Percentiles rank a stretch among this genome's conserved stretches.
phyloP scores from a whole-genome alignment of 129 eudicot species.

The Arctium lappa region DNA sequence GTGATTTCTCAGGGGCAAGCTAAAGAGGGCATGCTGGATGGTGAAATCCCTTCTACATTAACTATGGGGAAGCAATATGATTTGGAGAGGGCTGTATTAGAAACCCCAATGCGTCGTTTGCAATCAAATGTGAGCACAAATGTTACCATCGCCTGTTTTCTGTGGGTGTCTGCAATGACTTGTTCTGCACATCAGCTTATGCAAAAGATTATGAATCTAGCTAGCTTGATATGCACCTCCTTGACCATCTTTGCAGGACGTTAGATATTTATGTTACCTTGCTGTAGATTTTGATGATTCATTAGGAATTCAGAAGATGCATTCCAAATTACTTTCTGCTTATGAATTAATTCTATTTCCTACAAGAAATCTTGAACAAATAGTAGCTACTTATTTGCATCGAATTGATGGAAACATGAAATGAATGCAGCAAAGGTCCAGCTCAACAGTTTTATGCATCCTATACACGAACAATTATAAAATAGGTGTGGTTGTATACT shows the following conservation, averaged over 20 bases:
- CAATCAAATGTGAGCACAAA: constrained; percentile 44
- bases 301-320: background rate
- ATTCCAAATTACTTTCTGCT: background rate
- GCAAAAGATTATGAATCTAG: constrained; percentile 8
- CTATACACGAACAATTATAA: background rate
- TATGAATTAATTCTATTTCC: background rate
- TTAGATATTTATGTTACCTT: background rate
- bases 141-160: background rate
- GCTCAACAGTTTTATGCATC: background rate
- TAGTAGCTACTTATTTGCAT: background rate
- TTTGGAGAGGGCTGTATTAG: constrained; percentile 22
- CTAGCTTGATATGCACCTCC: constrained; percentile 2
- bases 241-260: background rate
- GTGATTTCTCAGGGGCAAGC: constrained; percentile 31
- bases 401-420: background rate
- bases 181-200: background rate
- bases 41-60: constrained; percentile 27
- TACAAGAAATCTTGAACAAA: background rate
- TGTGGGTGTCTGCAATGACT: background rate
- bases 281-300: background rate
- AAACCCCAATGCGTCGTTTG: constrained; percentile 41
- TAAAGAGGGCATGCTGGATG: constrained; percentile 25
- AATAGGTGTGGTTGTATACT: background rate
- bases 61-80: constrained; percentile 36
- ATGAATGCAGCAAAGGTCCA: background rate